Conservation (phyloP, 2,329 filamentous ascomycete species). For the Talaromyces sp. region DNA sequence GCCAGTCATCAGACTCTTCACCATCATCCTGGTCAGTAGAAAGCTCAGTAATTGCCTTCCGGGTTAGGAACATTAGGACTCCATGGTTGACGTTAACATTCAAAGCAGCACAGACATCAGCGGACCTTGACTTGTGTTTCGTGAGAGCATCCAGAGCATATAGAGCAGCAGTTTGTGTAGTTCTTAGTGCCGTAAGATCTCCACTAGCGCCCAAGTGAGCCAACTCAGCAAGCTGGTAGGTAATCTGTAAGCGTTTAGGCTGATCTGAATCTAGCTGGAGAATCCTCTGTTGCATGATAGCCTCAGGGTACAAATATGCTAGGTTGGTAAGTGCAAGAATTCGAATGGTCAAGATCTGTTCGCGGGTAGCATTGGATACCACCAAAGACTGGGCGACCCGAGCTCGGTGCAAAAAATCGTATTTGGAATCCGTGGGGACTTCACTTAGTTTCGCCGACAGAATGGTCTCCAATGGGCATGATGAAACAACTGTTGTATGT, state of each 20-base stretch:
- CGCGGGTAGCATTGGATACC: constrained; percentile 61
- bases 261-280: constrained; percentile 85
- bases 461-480: constrained; percentile 36
- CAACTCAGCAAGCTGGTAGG: constrained; percentile 87
- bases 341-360: constrained; percentile 73
- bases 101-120: constrained; percentile 83
- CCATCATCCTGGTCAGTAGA: constrained; percentile 56
- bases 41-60: constrained; percentile 84
- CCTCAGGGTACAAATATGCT: constrained; percentile 80
- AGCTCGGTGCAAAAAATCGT: constrained; percentile 79
- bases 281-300: constrained; percentile 78
- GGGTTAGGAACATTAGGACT: constrained; percentile 84
- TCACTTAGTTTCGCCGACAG: constrained; percentile 51
- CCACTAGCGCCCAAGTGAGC: constrained; percentile 76
- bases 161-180: constrained; percentile 78
- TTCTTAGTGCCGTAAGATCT: constrained; percentile 63
- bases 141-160: constrained; percentile 80
- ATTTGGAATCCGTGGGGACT: constrained; percentile 69
- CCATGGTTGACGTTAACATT: constrained; percentile 96
- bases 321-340: constrained; percentile 86
- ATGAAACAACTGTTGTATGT: constrained; percentile 47
- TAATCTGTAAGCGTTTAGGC: constrained; percentile 80
- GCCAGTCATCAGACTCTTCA: constrained; percentile 78
- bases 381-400: constrained; percentile 78
- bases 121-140: constrained; percentile 68